Conservation (phyloP, 768 basidiomycete genomes). For the Hortiboletus flavorubellus region DNA sequence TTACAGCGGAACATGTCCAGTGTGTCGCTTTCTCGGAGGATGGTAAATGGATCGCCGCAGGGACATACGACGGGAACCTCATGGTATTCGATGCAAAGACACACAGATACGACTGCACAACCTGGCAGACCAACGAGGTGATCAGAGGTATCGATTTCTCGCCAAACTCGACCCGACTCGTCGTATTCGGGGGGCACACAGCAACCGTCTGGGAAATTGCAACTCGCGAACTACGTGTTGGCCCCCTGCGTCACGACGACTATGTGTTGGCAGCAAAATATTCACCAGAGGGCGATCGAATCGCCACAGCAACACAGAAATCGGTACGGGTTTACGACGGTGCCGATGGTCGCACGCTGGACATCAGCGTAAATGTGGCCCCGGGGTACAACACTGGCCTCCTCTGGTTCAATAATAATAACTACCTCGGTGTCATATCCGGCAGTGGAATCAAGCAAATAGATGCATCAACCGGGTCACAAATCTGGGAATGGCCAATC, state of each 20-base stretch:
- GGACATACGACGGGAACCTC: not conserved
- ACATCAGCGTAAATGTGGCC: not conserved
- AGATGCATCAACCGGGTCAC: not conserved
- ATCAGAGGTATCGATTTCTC: not conserved
- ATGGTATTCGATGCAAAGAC: not conserved
- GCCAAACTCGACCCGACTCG: constrained; percentile 2
- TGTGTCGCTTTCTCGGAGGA: not conserved
- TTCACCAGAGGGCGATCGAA: not conserved
- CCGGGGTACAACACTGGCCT: not conserved
- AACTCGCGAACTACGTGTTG: not conserved
- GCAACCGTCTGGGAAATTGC: not conserved
- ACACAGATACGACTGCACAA: not conserved
- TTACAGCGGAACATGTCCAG: not conserved
- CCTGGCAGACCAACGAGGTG: not conserved
- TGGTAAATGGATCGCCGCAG: not conserved
- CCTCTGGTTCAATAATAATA: not conserved
- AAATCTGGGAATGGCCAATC: not conserved
- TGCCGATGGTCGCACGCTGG: no score
- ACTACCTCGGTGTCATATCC: not conserved
- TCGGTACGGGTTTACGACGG: not conserved
- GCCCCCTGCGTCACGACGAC: not conserved
- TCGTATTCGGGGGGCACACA: not conserved
- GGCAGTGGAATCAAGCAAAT: not conserved
- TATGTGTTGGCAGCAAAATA: not conserved
- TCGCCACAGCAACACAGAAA: not conserved